Percentiles rank a stretch among this genome's conserved stretches.
phyloP scores from a whole-genome alignment of 2,329 filamentous ascomycete species.

The Cylindrodendrum hubeiense region DNA sequence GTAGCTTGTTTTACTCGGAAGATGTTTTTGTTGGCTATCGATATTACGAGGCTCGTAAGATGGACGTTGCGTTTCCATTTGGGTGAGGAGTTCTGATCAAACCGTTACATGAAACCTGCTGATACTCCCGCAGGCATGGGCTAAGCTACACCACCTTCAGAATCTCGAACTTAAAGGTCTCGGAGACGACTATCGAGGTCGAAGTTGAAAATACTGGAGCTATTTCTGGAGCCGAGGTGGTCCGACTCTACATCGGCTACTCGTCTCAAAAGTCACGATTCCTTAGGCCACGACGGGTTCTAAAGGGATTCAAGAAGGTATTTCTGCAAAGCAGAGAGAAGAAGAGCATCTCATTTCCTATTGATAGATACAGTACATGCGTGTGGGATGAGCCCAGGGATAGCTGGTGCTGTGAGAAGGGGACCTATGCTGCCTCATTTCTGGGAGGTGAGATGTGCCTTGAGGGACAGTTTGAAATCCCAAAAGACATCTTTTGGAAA shows the following conservation, averaged over 20 bases:
- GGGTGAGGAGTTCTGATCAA: slow-evolving; percentile 7
- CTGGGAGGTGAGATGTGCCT: not conserved
- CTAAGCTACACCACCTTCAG: slow-evolving; percentile 28
- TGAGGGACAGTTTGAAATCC: slow-evolving; percentile 8
- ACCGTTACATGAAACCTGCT: too few relatives aligned
- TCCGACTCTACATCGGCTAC: slow-evolving; percentile 23
- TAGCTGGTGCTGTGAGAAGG: slow-evolving; percentile 17
- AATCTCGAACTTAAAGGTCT: not conserved
- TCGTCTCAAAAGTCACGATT: too few relatives aligned
- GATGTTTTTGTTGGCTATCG: slow-evolving; percentile 32
- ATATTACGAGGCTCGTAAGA: slow-evolving; percentile 22
- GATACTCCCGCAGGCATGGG: slow-evolving; percentile 19
- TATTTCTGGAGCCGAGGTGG: slow-evolving; percentile 16
- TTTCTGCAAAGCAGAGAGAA: not conserved
- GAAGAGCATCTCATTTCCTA: not conserved
- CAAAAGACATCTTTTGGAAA: slow-evolving; percentile 18
- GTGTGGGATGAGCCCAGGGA: slow-evolving; percentile 22
- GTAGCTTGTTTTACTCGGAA: slow-evolving; percentile 23
- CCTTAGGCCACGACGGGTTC: too few relatives aligned
- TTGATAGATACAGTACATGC: slow-evolving; percentile 16
- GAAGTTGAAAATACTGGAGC: slow-evolving; percentile 15
- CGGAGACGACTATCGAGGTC: not conserved
- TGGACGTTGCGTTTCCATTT: slow-evolving; percentile 27
- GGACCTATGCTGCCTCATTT: slow-evolving; percentile 18
- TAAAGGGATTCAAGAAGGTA: slow-evolving; percentile 18